Base-by-base conservation (phyloP, 768 basidiomycete species). In the Boletus bicolor region DNA sequence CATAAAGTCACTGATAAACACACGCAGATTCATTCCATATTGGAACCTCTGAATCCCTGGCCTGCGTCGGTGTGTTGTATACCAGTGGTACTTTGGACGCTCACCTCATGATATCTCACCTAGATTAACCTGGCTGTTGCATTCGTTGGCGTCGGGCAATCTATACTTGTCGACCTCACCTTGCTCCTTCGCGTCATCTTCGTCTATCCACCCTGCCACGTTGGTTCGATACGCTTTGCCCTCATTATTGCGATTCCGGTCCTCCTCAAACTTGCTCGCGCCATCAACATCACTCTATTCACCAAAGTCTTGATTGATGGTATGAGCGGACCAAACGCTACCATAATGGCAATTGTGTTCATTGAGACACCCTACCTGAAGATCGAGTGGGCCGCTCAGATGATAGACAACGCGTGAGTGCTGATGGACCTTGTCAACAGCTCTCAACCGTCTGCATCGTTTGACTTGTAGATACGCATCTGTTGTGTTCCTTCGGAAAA, bases 341-440 rank as follows among this genome's bases (percentile, higher is more conserved):
- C 39, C 10, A 19, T 51, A 12, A 6, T 34, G 39, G 53, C 9
- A 14, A 14, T 41, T 10, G 11, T 52, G 5, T 70, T 60, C 54
- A 38, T 46, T 15, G 5, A 44, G 30, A 51, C 46, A 9, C 69
- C 69, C 9, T 72, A 64, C 56, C 42, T 70, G 36, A 69, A 67
- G 41, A 60, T 72, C 11, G 70, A 69, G n/a, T 70, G 69, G 69
- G 58, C 64, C 8, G 50, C 65, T 19, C 68, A 71, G 53, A 48
- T 71, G 46, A 35, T 66, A n/a, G 69, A 71, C 44, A 71, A 71
- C 30, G 42, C 46, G 66, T 71, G 4, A 54, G 63, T 49, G 1
- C 7, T 19, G 2, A 24, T 17, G 7, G 4, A 44, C 28, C 5
- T n/a, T 19, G 12, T 28, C 15, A 28, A 37, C 7, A 4, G 7